These are phyloP conservation scores for Aspergillus hortae DNA, from an alignment of 2,329 filamentous ascomycete genomes.

Conservation along the genomic window DNA sequence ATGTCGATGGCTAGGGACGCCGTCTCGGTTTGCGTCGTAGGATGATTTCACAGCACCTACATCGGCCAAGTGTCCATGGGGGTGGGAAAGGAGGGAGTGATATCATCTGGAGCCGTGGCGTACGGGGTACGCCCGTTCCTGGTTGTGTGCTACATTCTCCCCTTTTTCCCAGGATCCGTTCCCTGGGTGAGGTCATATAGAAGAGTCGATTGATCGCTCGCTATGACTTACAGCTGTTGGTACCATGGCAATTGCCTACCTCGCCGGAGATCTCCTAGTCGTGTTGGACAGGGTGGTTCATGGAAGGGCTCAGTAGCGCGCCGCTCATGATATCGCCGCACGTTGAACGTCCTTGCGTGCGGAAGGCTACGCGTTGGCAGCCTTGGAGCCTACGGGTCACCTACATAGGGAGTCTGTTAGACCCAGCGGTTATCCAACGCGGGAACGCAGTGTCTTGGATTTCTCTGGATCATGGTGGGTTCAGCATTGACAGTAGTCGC, in stretches of 20 bases:
- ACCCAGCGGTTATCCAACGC: too few species aligned
- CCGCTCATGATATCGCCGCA: background rate
- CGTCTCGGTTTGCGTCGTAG: background rate
- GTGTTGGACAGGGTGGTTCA: too few species aligned
- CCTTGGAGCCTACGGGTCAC: too few species aligned
- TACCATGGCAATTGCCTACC: too few species aligned
- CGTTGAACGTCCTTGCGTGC: background rate
- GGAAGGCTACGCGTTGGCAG: background rate
- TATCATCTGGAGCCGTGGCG: background rate
- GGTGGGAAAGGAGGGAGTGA: background rate
- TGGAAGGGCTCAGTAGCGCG: too few species aligned
- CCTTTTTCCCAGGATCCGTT: background rate
- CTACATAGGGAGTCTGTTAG: too few species aligned
- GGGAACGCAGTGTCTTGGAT: background rate
- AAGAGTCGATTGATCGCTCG: too few species aligned
- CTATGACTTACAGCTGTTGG: too few species aligned
- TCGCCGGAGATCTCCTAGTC: too few species aligned
- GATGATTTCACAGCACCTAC: background rate
- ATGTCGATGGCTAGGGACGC: background rate
- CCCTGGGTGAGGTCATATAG: too few species aligned
- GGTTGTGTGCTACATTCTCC: background rate
- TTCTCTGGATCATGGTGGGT: background rate
- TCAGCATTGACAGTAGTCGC: background rate
- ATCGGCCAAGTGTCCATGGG: background rate
- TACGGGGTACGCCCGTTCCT: background rate